Evolutionary conservation across 1,139 yeast genomes (phyloP).

Genomic region (Candida tropicalis): DNA sequence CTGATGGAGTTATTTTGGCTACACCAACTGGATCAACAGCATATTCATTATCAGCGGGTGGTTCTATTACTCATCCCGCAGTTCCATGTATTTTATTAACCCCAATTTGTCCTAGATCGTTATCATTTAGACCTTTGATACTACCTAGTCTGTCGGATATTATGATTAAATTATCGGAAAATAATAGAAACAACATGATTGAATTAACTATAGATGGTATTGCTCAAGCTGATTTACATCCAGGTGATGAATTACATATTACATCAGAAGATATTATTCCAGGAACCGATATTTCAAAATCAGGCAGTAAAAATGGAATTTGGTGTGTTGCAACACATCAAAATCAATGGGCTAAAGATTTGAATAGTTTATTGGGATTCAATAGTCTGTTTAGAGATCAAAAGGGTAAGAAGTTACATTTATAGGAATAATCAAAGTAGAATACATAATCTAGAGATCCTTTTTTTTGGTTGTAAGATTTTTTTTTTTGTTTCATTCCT

Average conservation of each 20-base stretch:
- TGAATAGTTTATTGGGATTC: constrained; percentile 86
- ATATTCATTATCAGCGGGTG: constrained; percentile 86
- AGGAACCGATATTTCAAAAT: constrained; percentile 15
- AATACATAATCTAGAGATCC: too few species aligned
- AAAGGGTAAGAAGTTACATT: constrained; percentile 15
- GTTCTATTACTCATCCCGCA: constrained; percentile 87
- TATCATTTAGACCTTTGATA: constrained; percentile 83
- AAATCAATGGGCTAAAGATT: constrained; percentile 89
- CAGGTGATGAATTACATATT: constrained; percentile 81
- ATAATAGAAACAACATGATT: constrained; percentile 42
- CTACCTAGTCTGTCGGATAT: constrained; percentile 76
- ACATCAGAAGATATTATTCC: constrained; percentile 27
- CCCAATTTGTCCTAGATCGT: constrained; percentile 88
- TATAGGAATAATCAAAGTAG: too few species aligned
- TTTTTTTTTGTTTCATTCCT: background rate
- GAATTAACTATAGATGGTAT: constrained; percentile 81
- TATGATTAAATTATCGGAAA: constrained; percentile 62
- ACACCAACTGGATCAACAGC: constrained; percentile 98
- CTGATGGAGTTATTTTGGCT: constrained; percentile 83
- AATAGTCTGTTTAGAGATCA: constrained; percentile 67
- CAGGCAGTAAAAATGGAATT: constrained; percentile 66
- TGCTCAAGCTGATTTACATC: constrained; percentile 63
- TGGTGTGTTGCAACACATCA: constrained; percentile 85
- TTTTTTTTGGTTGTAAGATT: too few species aligned
- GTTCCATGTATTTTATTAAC: constrained; percentile 82